Evolutionary conservation across 331 rosid genomes (phyloP), one percentile per base, ranked within the genome.

Genomic region (Cydonia oblonga): DNA sequence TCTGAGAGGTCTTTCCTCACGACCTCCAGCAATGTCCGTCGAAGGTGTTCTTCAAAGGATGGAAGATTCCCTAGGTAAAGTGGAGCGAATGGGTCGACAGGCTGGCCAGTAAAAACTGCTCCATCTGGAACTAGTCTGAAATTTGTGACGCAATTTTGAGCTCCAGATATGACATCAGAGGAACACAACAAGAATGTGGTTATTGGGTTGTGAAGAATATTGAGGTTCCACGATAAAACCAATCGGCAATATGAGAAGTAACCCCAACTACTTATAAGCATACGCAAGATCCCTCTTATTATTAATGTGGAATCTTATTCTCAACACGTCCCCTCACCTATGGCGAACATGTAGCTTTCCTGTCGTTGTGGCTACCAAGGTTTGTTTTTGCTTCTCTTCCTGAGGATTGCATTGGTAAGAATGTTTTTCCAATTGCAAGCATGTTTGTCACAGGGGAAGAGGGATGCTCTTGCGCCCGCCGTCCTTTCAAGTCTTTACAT

Each of bases 401-500:
- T n/a, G 73, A 69, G n/a, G 13, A 14, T 0, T 16, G 24, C 3
- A 24, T 84, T 0, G 68, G 40, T 2, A 62, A 51, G 22, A 22
- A 8, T 32, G 77, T 72, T 40, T 86, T 84, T 24, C 85, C 84
- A n/a, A 62, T 88, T 35, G 88, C 89, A 0, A 0, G 19, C 81
- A 49, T 74, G 57, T 57, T 81, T 88, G 12, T 82, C 89, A 40
- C 73, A 76, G 76, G 90, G 89, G 13, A 82, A 53, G 8, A 28
- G 40, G 2, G 56, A 84, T 23, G 86, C 93, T 51, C 74, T 86
- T 69, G 93, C 90, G 2, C 87, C 90, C 1, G 79, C 90, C 2
- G 71, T 88, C 51, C 72, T 88, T 61, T 88, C 93, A 1, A 64
- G 77, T 53, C 49, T 88, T 46, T 88, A 78, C 32, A 76, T 10